phyloP scores from a whole-genome alignment of 805 yeast genomes.

The Saccharomycopsis sp. region DNA sequence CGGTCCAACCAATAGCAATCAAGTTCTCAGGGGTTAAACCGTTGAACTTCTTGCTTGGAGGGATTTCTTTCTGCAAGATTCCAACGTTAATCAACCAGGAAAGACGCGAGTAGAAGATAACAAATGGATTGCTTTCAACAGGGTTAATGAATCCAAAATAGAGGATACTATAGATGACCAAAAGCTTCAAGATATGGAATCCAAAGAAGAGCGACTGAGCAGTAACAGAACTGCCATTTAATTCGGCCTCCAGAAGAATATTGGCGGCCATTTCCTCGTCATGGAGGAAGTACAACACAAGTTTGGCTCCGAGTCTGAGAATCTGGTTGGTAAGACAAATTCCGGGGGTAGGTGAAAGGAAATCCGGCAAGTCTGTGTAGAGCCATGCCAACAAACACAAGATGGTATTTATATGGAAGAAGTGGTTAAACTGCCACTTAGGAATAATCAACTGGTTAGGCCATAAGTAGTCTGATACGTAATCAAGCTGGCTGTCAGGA shows the following conservation, averaged over 20 bases:
- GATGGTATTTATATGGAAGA: conserved; percentile 35
- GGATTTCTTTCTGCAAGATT: background rate
- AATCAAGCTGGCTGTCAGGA: conserved; percentile 24
- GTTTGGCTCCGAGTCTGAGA: conserved; percentile 27
- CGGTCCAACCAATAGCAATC: conserved; percentile 86
- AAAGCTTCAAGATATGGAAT: conserved; percentile 62
- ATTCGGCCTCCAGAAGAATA: conserved; percentile 43
- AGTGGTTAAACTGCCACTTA: conserved; percentile 48
- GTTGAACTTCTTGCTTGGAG: background rate
- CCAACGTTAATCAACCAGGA: conserved; percentile 22
- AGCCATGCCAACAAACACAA: conserved; percentile 58
- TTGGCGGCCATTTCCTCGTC: conserved; percentile 40
- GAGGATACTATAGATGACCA: conserved; percentile 48
- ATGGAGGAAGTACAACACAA: conserved; percentile 28
- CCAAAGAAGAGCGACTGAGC: conserved; percentile 65
- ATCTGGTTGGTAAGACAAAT: conserved; percentile 64
- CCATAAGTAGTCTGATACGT: conserved; percentile 59
- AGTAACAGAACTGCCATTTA: conserved; percentile 32
- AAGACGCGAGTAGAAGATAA: conserved; percentile 20
- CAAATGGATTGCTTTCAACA: conserved; percentile 39
- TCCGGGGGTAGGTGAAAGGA: conserved; percentile 88
- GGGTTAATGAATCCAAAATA: conserved; percentile 80
- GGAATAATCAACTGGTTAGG: conserved; percentile 89
- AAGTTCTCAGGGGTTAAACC: conserved; percentile 37
- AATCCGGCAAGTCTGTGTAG: conserved; percentile 89